Percentiles rank a stretch among this genome's conserved stretches.
phyloP scores from a whole-genome alignment of 2,329 filamentous ascomycete species.

The Exophiala sp. region DNA sequence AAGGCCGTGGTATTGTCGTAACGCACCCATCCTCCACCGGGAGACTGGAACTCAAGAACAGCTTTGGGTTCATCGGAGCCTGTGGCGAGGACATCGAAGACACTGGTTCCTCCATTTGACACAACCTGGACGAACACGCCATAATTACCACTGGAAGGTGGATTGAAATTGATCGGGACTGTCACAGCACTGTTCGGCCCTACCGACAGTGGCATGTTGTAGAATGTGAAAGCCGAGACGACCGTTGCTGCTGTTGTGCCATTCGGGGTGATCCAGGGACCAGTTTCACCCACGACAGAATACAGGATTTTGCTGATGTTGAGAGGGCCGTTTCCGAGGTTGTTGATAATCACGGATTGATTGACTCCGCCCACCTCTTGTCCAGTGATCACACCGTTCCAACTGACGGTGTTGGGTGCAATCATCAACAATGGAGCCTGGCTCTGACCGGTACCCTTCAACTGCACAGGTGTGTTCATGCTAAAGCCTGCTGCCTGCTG shows the following conservation, averaged over 20 bases:
- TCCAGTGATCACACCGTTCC: constrained; percentile 39
- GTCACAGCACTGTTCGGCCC: constrained; percentile 24
- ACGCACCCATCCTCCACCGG: constrained; percentile 49
- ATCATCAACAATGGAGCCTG: constrained; percentile 35
- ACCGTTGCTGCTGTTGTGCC: constrained; percentile 11
- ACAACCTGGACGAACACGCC: constrained; percentile 45
- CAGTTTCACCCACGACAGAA: constrained; percentile 16
- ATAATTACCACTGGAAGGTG: constrained; percentile 44
- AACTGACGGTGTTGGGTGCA: constrained; percentile 37
- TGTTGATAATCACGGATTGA: constrained; percentile 35
- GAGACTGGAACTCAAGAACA: constrained; percentile 51
- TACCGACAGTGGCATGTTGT: constrained; percentile 21
- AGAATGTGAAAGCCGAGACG: constrained; percentile 23
- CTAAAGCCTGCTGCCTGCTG: constrained; percentile 37
- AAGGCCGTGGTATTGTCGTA: constrained; percentile 45
- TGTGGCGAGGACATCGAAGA: constrained; percentile 46
- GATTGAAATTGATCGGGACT: constrained; percentile 33
- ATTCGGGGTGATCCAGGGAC: constrained; percentile 23
- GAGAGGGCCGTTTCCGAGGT: constrained; percentile 36
- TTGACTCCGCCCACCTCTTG: constrained; percentile 31
- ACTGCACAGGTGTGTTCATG: constrained; percentile 35
- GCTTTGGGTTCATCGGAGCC: constrained; percentile 48
- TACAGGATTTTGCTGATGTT: constrained; percentile 31
- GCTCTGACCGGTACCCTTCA: constrained; percentile 38
- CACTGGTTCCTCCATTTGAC: constrained; percentile 48